Base-by-base conservation (phyloP, 306 rosid species). In the Bauhinia variegata region DNA sequence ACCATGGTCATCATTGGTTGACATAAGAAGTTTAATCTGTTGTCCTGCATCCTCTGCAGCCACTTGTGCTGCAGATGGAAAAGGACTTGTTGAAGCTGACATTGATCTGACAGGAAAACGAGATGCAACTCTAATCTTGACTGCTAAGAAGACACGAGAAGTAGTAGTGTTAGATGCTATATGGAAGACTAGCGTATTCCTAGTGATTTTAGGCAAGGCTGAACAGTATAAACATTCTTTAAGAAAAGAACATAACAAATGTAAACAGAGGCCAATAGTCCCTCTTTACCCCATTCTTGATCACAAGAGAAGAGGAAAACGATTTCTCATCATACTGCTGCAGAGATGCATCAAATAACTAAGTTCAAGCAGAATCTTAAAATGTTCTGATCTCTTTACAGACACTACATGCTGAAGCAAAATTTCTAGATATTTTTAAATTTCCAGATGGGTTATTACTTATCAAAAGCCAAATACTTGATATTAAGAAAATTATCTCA, bases 1-100 rank as follows among this genome's bases (percentile, higher is more conserved):
- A 41, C 88, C 91, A 46, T 84, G 75, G 1, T 69, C 79, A 73
- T 92, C 98, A 41, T 89, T 49, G 15, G 60, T 75, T 16, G 84
- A 86, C 43, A 75, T 44, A 59, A 92, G 83, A 11, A 82, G 37
- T 66, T 81, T 64, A 66, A 80, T 69, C 31, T 72, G 75, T 65
- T 80, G 84, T 60, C 32, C 46, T 49, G 78, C 84, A 73, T 36
- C 60, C 49, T 67, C 70, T 51, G 76, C 62, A 30, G 42, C 46
- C 51, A 56, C 60, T 70, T 75, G 68, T 31, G 68, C 78, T 55
- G 28, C 61, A 55, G 63, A 57, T 65, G 55, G 54, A 37, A 79
- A 46, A 36, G 79, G 70, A 72, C 18, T 75, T 39, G 38, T 60
- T 9, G 77, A 75, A 11, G 39, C 54, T 10, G 84, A 49, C 75